Percentiles rank a stretch among this genome's conserved stretches.
Conservation (phyloP, 2,329 filamentous ascomycete genomes). For the Pezicula rhizophila region DNA sequence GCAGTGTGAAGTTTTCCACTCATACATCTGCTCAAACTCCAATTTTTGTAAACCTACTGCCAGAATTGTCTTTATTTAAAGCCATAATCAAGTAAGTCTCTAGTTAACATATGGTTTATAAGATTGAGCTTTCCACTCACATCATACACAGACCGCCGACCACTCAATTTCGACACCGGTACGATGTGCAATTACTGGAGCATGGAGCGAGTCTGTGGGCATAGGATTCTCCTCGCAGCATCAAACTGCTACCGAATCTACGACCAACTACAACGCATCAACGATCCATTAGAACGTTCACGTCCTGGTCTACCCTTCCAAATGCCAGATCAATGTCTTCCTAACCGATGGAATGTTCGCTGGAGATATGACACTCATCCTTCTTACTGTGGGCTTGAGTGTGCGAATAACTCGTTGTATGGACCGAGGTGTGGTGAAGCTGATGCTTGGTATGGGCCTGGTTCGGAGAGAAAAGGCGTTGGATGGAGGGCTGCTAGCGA, state of each 20-base stretch:
- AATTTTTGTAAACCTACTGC: background rate
- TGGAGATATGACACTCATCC: conserved; percentile 10
- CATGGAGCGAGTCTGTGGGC: conserved; percentile 23
- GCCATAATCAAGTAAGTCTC: no score
- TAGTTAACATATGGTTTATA: no score
- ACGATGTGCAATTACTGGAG: conserved; percentile 26
- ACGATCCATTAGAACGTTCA: conserved; percentile 17
- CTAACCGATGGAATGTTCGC: conserved; percentile 17
- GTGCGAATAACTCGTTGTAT: conserved; percentile 22
- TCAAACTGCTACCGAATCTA: conserved; percentile 24
- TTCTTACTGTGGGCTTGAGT: conserved; percentile 21
- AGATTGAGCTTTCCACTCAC: background rate
- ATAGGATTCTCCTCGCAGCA: conserved; percentile 21
- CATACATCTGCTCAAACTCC: background rate
- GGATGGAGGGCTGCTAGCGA: conserved; percentile 18
- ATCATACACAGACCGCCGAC: background rate
- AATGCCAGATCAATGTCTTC: conserved; percentile 19
- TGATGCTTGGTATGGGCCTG: conserved; percentile 23
- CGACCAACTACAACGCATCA: conserved; percentile 26
- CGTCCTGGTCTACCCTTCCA: conserved; percentile 18
- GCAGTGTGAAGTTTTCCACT: background rate
- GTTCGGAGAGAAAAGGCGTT: conserved; percentile 23
- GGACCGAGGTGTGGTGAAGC: conserved; percentile 17
- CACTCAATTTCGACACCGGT: background rate
- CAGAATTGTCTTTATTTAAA: no score